Conservation (phyloP, 768 basidiomycete species). For the Tylopilus subfusipes region DNA sequence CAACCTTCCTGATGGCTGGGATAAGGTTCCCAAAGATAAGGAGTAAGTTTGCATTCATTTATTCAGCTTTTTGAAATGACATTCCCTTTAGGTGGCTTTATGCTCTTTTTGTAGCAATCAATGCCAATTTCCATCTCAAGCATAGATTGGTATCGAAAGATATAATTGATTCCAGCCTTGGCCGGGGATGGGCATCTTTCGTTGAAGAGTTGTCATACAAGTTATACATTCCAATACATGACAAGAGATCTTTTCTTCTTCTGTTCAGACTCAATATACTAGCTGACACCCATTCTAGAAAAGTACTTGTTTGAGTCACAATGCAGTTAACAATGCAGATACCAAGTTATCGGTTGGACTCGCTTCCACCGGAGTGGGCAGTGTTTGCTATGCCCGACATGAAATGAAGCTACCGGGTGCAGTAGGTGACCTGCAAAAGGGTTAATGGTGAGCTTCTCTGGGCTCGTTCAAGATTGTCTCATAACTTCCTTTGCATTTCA, state of each 20-base stretch:
- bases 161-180: background rate
- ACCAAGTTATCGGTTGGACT: background rate
- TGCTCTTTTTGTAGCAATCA: background rate
- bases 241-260: no score
- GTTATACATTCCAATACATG: no score
- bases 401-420: constrained; percentile 14
- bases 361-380: constrained; percentile 9
- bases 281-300: background rate
- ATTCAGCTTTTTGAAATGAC: no score
- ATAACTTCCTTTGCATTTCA: no score
- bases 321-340: constrained; percentile 1
- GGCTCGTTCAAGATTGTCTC: no score
- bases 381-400: constrained; percentile 11
- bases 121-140: constrained; percentile 1
- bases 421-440: constrained; percentile 18
- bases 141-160: background rate
- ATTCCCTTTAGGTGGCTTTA: background rate
- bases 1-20: background rate
- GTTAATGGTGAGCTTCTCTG: constrained; percentile 5
- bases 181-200: background rate
- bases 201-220: background rate
- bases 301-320: constrained; percentile 15
- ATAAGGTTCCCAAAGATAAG: background rate
- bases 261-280: no score
- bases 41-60: background rate